Conservation (phyloP, 2,329 filamentous ascomycete species). For the Aspergillus sp. region DNA sequence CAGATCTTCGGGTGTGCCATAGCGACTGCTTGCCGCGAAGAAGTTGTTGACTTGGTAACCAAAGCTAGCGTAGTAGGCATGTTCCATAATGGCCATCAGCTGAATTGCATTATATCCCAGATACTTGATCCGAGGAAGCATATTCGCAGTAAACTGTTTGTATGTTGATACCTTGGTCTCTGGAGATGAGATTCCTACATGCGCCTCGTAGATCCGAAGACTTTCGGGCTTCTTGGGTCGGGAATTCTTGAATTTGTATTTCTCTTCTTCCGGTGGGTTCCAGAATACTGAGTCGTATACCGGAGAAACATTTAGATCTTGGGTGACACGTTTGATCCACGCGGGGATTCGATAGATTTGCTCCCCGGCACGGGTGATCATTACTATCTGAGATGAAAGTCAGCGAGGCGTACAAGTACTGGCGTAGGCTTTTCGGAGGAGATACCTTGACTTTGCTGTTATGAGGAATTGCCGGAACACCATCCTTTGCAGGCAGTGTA, state of each 20-base stretch:
- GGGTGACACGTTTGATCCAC: slow-evolving; percentile 97
- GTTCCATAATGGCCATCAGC: slow-evolving; percentile 98
- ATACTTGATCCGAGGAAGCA: slow-evolving; percentile 83
- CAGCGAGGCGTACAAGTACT: not conserved
- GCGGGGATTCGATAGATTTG: slow-evolving; percentile 83
- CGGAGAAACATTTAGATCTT: slow-evolving; percentile 83
- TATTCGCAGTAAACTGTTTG: slow-evolving; percentile 92
- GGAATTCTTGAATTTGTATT: slow-evolving; percentile 78
- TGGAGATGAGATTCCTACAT: slow-evolving; percentile 92
- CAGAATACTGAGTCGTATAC: slow-evolving; percentile 95
- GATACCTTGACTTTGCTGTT: slow-evolving; percentile 92
- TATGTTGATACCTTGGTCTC: slow-evolving; percentile 87
- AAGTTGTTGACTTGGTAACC: slow-evolving; percentile 99
- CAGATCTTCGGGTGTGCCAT: slow-evolving; percentile 86
- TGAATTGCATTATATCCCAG: slow-evolving; percentile 97
- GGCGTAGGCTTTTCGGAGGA: not conserved
- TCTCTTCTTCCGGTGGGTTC: slow-evolving; percentile 76
- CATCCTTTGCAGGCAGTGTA: slow-evolving; percentile 65
- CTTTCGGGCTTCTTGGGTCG: slow-evolving; percentile 79
- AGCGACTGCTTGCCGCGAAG: slow-evolving; percentile 94
- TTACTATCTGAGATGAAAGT: slow-evolving; percentile 60
- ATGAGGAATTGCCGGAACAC: slow-evolving; percentile 76
- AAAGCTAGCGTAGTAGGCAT: slow-evolving; percentile 98
- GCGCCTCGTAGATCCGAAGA: slow-evolving; percentile 95
- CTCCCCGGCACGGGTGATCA: slow-evolving; percentile 74